These are phyloP conservation scores for Suillus subaureus DNA, from an alignment of 768 basidiomycete genomes.

Conservation along the genomic window DNA sequence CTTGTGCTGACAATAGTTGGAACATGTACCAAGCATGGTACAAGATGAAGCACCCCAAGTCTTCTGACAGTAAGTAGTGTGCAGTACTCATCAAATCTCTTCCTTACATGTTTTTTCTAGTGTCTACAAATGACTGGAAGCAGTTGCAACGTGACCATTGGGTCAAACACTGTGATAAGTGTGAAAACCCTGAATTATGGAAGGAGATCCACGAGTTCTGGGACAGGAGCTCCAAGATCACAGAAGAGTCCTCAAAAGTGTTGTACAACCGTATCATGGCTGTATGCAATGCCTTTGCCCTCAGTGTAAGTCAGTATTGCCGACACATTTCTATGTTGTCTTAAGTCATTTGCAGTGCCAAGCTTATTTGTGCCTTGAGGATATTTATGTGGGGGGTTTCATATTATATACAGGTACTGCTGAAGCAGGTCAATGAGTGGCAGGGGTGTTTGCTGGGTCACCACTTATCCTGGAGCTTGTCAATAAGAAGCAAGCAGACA, in stretches of 20 bases:
- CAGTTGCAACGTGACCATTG: neutral
- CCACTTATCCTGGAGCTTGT: too few species aligned
- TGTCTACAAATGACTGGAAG: neutral
- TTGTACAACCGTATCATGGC: neutral
- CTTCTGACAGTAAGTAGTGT: too few species aligned
- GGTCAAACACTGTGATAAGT: neutral
- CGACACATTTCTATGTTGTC: too few species aligned
- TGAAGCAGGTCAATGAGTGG: too few species aligned
- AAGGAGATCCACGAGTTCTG: neutral
- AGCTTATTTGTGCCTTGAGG: too few species aligned
- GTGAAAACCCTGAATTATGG: neutral
- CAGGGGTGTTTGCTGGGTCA: too few species aligned
- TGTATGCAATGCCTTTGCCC: neutral
- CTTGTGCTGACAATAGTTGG: too few species aligned
- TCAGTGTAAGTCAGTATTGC: neutral
- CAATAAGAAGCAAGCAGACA: too few species aligned
- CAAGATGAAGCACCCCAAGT: conserved; percentile 3
- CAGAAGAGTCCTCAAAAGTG: neutral
- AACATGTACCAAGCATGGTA: too few species aligned
- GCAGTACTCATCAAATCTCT: neutral
- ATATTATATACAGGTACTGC: too few species aligned
- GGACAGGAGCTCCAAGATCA: neutral
- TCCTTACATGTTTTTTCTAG: neutral
- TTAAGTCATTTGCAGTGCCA: too few species aligned
- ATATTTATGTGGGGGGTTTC: too few species aligned